These are phyloP conservation scores for Auriculariales sp. DNA, from an alignment of 768 basidiomycete species.

Conservation along the genomic window DNA sequence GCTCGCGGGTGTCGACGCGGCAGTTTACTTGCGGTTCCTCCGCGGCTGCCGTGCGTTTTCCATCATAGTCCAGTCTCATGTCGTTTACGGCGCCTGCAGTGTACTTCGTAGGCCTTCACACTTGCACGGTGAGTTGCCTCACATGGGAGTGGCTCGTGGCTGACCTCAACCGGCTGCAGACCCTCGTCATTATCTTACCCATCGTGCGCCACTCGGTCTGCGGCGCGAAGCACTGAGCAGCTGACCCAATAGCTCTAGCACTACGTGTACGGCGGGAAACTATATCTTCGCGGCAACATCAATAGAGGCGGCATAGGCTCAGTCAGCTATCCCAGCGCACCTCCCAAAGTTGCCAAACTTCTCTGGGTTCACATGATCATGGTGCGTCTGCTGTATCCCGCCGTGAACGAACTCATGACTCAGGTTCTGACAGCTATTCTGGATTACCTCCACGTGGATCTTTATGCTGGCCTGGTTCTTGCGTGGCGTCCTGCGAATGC, in stretches of 20 bases:
- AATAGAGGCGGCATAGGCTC: not conserved
- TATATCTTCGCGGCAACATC: not conserved
- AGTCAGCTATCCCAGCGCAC: not conserved
- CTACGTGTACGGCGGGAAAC: too few relatives aligned
- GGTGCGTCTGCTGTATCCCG: not conserved
- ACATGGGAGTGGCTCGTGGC: not conserved
- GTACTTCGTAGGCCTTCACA: not conserved
- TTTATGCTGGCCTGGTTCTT: not conserved
- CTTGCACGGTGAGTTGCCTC: not conserved
- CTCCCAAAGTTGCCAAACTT: not conserved
- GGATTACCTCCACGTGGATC: not conserved
- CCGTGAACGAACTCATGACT: not conserved
- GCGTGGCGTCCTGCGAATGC: not conserved
- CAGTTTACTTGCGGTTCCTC: not conserved
- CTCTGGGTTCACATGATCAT: not conserved
- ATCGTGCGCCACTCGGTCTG: not conserved
- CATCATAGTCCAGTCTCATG: not conserved
- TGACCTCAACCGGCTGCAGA: not conserved
- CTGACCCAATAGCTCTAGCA: too few relatives aligned
- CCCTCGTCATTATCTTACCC: not conserved
- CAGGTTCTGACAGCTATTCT: not conserved
- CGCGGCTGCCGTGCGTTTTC: not conserved
- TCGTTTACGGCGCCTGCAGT: not conserved
- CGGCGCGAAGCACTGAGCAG: too few relatives aligned
- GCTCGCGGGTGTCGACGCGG: slow-evolving; percentile 48